These are phyloP conservation scores for Lactarius akahatsu DNA, from an alignment of 768 basidiomycete species.

Conservation along the genomic window DNA sequence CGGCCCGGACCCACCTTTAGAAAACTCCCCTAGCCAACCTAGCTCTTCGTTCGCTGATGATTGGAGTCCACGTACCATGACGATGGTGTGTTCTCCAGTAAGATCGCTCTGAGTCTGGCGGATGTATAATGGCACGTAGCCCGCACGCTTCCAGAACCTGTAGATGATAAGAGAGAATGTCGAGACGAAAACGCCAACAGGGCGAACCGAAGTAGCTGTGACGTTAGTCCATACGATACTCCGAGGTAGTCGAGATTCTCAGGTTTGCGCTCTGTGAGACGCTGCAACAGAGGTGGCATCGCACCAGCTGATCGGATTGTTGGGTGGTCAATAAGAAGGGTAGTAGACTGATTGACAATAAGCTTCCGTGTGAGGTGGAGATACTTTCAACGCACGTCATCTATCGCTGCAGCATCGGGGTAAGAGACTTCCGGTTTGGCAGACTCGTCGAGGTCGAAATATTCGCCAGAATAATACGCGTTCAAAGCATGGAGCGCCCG, in stretches of 20 bases:
- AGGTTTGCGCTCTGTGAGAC: conserved; percentile 85
- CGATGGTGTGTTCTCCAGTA: conserved; percentile 94
- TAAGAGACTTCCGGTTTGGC: conserved; percentile 53
- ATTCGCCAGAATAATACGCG: conserved; percentile 90
- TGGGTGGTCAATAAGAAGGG: conserved; percentile 76
- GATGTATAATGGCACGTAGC: conserved; percentile 88
- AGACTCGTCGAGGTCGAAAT: conserved; percentile 81
- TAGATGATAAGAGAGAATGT: conserved; percentile 13
- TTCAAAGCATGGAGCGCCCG: conserved; percentile 85
- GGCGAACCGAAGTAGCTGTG: conserved; percentile 69
- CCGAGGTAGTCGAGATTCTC: conserved; percentile 92
- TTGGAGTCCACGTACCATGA: conserved; percentile 88
- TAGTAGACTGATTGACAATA: conserved; percentile 40
- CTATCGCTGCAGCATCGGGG: conserved; percentile 54
- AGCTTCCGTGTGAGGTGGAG: conserved; percentile 4
- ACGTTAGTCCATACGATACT: conserved; percentile 92
- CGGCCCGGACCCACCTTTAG: conserved; percentile 55
- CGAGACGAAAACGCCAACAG: conserved; percentile 1
- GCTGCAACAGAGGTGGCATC: conserved; percentile 93
- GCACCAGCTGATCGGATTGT: conserved; percentile 65
- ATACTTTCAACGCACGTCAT: conserved; percentile 42
- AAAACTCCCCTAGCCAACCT: conserved; percentile 87
- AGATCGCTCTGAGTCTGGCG: conserved; percentile 93
- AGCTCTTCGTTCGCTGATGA: conserved; percentile 60
- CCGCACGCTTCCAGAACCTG: conserved; percentile 94